These are phyloP conservation scores for Melastoma malabathricum DNA, from an alignment of 345 rosid species.

Conservation along the genomic window DNA sequence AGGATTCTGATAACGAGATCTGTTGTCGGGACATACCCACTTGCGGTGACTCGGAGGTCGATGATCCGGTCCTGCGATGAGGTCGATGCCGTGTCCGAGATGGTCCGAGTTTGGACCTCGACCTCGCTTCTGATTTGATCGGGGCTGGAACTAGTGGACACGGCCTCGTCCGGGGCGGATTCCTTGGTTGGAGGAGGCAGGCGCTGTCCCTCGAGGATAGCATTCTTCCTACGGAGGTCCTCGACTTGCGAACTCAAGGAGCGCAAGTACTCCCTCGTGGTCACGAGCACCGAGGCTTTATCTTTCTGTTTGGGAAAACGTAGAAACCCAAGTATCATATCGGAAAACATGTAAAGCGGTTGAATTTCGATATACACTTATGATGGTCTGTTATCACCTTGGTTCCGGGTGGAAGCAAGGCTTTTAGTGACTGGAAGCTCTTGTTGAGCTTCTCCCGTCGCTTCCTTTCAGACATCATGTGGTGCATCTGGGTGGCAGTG, in stretches of 20 bases:
- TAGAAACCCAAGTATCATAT: neutral
- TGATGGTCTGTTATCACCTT: constrained; percentile 28
- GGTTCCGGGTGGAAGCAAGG: constrained; percentile 70
- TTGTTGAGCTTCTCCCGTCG: constrained; percentile 89
- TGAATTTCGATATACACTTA: neutral
- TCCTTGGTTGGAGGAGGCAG: constrained; percentile 6
- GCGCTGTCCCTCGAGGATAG: constrained; percentile 32
- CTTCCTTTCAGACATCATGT: constrained; percentile 80
- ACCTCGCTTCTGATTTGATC: constrained; percentile 26
- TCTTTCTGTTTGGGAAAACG: constrained; percentile 31
- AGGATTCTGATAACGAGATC: constrained; percentile 38
- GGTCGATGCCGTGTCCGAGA: constrained; percentile 28
- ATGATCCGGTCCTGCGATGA: constrained; percentile 17
- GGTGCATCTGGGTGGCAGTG: constrained; percentile 50
- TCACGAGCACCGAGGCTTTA: constrained; percentile 52
- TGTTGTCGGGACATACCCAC: constrained; percentile 22
- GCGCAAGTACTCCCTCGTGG: constrained; percentile 43
- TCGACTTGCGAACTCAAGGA: constrained; percentile 38
- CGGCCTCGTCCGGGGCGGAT: constrained; percentile 8
- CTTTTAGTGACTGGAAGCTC: constrained; percentile 50
- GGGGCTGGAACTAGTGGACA: constrained; percentile 1
- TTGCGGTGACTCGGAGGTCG: constrained; percentile 37
- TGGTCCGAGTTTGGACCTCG: constrained; percentile 17
- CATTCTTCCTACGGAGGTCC: constrained; percentile 31
- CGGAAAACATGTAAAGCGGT: neutral